These are phyloP conservation scores for Ophiostoma quercus DNA, from an alignment of 2,329 filamentous ascomycete genomes.

Conservation along the genomic window DNA sequence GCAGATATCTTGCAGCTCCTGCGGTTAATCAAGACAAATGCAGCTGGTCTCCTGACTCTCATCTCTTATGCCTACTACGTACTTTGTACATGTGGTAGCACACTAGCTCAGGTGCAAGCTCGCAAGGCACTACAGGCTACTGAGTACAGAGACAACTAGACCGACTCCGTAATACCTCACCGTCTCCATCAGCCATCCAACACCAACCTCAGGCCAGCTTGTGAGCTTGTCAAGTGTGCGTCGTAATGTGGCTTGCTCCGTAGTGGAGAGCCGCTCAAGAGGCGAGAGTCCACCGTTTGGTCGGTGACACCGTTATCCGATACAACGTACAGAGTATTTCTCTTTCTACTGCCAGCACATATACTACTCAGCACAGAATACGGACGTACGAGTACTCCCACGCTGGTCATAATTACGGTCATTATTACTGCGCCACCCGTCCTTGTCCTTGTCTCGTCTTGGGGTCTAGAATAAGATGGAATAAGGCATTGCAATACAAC, in stretches of 20 bases:
- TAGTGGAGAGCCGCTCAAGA: neutral
- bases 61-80: no score
- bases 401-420: neutral
- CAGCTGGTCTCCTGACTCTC: neutral
- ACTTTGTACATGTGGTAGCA: neutral
- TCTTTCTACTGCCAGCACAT: neutral
- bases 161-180: neutral
- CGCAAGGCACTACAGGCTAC: neutral
- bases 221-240: neutral
- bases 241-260: conserved; percentile 9
- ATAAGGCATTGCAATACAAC: neutral
- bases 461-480: neutral
- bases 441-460: neutral
- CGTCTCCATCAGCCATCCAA: neutral
- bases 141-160: neutral
- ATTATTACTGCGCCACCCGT: neutral
- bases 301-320: conserved; percentile 9
- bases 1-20: neutral
- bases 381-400: neutral
- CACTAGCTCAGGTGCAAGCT: no score
- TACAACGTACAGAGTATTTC: neutral
- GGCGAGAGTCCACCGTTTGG: neutral
- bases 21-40: neutral
- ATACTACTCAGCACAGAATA: neutral
- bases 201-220: no score